Evolutionary conservation across 129 eudicot genomes (phyloP).

Genomic region (Heracleum sosnowskyi): DNA sequence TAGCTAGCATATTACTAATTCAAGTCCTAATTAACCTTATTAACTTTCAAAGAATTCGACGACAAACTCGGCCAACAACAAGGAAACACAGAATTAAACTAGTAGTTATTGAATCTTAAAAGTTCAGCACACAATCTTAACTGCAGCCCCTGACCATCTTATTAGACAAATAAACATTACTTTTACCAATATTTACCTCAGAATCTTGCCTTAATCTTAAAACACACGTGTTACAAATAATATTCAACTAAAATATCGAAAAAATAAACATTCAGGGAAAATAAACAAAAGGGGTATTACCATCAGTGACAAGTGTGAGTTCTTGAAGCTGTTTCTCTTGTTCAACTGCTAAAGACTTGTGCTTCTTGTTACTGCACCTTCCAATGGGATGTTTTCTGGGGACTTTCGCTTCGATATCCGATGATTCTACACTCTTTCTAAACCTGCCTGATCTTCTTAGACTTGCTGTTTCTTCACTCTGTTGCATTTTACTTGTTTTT

Average conservation of each 20-base stretch:
- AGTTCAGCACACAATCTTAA: not conserved
- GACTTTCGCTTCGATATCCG: not conserved
- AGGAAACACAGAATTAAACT: not conserved
- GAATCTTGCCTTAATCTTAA: not conserved
- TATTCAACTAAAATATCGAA: not conserved
- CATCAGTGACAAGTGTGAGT: not conserved
- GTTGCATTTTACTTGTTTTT: not conserved
- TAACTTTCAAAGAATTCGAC: not conserved
- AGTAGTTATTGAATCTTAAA: too few relatives aligned
- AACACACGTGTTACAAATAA: not conserved
- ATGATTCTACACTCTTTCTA: not conserved
- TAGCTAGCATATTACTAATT: not conserved
- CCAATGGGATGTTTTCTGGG: not conserved
- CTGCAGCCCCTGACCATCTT: too few relatives aligned
- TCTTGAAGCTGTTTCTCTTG: not conserved
- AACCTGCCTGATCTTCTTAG: not conserved
- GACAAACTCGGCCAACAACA: not conserved
- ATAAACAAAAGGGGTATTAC: not conserved
- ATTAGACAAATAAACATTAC: not conserved
- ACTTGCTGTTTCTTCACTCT: not conserved
- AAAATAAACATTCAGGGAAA: too few relatives aligned
- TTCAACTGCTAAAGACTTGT: not conserved
- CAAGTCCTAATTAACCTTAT: not conserved
- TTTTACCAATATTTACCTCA: not conserved
- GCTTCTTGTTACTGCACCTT: not conserved